phyloP scores from a whole-genome alignment of 257 asterid species.

The Solanum stenotomum region DNA sequence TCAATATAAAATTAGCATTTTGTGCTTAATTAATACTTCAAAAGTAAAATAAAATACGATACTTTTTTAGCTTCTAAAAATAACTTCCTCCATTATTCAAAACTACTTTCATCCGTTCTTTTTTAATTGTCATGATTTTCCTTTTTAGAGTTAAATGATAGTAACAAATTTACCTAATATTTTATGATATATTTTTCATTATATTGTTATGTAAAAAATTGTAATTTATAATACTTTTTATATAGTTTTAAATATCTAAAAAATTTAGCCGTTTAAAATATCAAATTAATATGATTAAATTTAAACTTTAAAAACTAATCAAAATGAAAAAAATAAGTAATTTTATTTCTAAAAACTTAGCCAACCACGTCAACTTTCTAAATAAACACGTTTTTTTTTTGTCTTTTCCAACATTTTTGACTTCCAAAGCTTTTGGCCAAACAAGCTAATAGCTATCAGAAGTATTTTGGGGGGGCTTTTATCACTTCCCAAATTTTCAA shows the following conservation, averaged over 20 bases:
- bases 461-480: neutral
- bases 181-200: too few species aligned
- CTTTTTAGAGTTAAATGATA: too few species aligned
- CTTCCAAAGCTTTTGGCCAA: neutral
- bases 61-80: neutral
- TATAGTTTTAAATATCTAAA: too few species aligned
- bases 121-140: too few species aligned
- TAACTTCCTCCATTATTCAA: neutral
- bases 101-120: too few species aligned
- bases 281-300: too few species aligned
- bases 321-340: too few species aligned
- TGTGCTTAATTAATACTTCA: neutral
- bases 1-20: neutral
- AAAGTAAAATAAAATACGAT: neutral
- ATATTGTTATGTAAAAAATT: too few species aligned
- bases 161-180: too few species aligned
- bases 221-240: too few species aligned
- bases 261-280: too few species aligned
- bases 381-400: neutral
- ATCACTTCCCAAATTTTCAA: neutral
- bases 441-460: neutral
- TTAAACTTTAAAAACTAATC: too few species aligned
- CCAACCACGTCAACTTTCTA: neutral
- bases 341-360: neutral
- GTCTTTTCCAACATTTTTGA: neutral